Evolutionary conservation across 1,284 basidiomycete genomes (phyloP).

Genomic region (Rhodotorula sp.): DNA sequence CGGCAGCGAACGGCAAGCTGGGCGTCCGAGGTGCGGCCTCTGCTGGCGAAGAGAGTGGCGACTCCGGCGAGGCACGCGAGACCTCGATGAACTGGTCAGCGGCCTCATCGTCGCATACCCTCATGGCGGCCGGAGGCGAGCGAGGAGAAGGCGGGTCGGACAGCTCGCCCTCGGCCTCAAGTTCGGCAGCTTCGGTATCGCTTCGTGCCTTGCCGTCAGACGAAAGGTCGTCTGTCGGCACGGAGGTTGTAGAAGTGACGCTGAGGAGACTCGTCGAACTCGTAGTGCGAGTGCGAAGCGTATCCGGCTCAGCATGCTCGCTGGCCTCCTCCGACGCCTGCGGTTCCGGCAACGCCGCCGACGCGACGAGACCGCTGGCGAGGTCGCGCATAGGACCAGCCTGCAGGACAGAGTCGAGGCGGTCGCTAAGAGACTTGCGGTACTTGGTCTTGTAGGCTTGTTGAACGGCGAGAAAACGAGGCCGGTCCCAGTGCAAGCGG

Average conservation of each 20-base stretch:
- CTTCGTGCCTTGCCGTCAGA: not conserved
- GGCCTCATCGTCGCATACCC: not conserved
- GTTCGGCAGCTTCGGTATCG: slow-evolving; percentile 10
- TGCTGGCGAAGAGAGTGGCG: no score
- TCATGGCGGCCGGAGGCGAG: slow-evolving; percentile 11
- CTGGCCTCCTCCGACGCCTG: slow-evolving; percentile 7
- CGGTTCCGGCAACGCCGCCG: slow-evolving; percentile 21
- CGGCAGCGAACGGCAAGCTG: not conserved
- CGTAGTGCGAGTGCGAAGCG: slow-evolving; percentile 3
- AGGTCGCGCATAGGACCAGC: slow-evolving; percentile 8
- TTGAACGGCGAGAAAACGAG: slow-evolving; percentile 27
- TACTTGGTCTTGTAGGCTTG: slow-evolving; percentile 29
- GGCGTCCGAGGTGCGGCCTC: not conserved
- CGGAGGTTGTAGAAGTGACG: slow-evolving; percentile 8
- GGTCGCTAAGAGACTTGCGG: slow-evolving; percentile 5
- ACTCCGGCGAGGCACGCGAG: not conserved
- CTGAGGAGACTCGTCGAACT: slow-evolving; percentile 7
- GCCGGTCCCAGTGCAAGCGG: slow-evolving; percentile 34
- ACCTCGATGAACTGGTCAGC: not conserved
- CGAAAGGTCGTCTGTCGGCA: not conserved
- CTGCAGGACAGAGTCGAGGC: slow-evolving; percentile 1
- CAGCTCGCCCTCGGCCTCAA: slow-evolving; percentile 33
- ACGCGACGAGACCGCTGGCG: slow-evolving; percentile 9
- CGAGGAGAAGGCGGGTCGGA: slow-evolving; percentile 35
- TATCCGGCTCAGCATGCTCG: slow-evolving; percentile 7